Evolutionary conservation across 78 protist species (phyloP), one percentile per base, ranked within the genome.

Genomic region (Dictyostelium citrinum): DNA sequence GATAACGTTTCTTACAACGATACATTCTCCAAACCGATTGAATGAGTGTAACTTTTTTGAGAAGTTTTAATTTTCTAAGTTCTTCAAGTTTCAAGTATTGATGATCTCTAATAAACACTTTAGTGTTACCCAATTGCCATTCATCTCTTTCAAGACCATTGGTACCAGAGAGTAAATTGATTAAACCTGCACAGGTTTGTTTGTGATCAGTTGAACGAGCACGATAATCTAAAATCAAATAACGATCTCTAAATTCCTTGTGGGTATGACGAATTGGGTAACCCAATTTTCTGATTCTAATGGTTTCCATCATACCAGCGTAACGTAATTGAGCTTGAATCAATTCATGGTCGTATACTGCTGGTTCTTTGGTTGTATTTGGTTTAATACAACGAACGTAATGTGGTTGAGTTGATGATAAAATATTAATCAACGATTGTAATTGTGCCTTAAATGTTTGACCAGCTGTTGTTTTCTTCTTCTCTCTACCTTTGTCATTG

Each of bases 301-400:
- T 96, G 12, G 98, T 97, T 29, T 97, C 96, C 91, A 93, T 95
- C 95, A 70, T 77, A 82, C 97, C 98, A 1, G 96, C 96, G 43
- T 88, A 98, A 51, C 96, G 80, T 31, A 98, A 90, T 91, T 98
- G 99, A 41, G 76, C 90, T 80, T 91, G 92, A 29, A 91, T 80
- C 37, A 84, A n/a, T 43, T 43, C 91, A 22, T 49, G 76, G 45
- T 93, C 93, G 37, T 75, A 93, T 16, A 51, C 49, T 0, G 31
- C 20, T 37, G 96, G 90, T 11, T 72, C 81, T 35, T 95, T 91
- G 22, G 75, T 55, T 2, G 96, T 31, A 90, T 98, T 97, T 12
- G 99, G 99, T 90, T 97, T 97, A 82, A 98, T 70, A 90, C 99
- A 98, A 45, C 99, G 96, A 35, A 98, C 96, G 58, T 97, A 98